A percentile compares a stretch with the other conserved stretches of the same genome.
These are phyloP conservation scores for Malbranchea zuffiana DNA, from an alignment of 2,329 filamentous ascomycete genomes.

Conservation along the genomic window DNA sequence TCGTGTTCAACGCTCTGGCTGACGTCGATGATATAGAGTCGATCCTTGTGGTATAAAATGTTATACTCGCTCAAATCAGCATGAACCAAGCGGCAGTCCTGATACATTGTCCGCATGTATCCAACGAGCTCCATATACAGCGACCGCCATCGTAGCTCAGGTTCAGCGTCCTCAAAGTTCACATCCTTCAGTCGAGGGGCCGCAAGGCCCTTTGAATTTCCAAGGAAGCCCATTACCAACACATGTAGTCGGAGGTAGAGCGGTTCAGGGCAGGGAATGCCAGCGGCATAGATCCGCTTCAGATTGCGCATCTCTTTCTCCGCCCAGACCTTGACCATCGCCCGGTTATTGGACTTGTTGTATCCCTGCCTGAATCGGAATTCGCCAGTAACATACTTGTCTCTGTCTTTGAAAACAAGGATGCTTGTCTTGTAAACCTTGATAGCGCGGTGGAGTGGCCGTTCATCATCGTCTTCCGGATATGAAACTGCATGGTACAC, in stretches of 20 bases:
- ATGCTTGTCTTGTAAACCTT: constrained; percentile 99
- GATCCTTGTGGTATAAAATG: constrained; percentile 71
- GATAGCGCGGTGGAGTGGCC: constrained; percentile 67
- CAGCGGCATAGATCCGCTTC: constrained; percentile 67
- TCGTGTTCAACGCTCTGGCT: constrained; percentile 96
- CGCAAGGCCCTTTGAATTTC: constrained; percentile 73
- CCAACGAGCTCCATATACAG: constrained; percentile 76
- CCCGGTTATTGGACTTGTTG: constrained; percentile 86
- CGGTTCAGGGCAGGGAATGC: constrained; percentile 84
- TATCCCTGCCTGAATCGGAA: constrained; percentile 83
- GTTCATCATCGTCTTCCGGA: constrained; percentile 37
- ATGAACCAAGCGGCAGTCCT: constrained; percentile 82
- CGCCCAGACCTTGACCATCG: constrained; percentile 98
- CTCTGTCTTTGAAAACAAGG: constrained; percentile 92
- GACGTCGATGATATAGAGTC: constrained; percentile 90
- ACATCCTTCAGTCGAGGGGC: constrained; percentile 84
- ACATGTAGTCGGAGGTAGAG: constrained; percentile 86
- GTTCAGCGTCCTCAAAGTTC: constrained; percentile 56
- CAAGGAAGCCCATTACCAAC: constrained; percentile 86
- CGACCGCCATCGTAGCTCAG: constrained; percentile 60
- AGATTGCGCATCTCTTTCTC: constrained; percentile 97
- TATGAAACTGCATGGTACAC: constrained; percentile 80
- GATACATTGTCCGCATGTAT: constrained; percentile 88
- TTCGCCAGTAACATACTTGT: constrained; percentile 91
- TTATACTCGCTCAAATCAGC: constrained; percentile 98